phyloP scores from a whole-genome alignment of 176 grass and related monocot genomes.

The Eleusine coracana region DNA sequence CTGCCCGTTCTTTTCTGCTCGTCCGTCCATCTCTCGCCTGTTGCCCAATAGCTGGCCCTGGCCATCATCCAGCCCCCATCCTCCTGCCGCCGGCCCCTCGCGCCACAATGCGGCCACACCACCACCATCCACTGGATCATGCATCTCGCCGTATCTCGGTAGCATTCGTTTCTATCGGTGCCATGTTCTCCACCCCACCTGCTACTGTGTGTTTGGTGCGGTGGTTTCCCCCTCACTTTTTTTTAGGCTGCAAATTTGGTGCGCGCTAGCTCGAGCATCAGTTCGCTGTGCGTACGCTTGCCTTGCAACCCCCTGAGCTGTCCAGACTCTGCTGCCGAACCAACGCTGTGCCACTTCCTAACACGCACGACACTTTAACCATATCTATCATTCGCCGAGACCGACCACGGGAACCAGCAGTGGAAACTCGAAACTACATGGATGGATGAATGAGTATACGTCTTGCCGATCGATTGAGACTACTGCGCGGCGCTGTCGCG shows the following conservation, averaged over 20 bases:
- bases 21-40: not conserved
- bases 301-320: constrained; percentile 19
- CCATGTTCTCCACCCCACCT: constrained; percentile 19
- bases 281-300: not conserved
- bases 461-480: too few relatives aligned
- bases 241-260: constrained; percentile 1
- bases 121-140: not conserved
- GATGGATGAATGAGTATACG: too few relatives aligned
- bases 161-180: not conserved
- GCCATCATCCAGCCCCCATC: not conserved
- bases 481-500: not conserved
- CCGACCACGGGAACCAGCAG: too few relatives aligned
- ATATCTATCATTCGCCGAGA: too few relatives aligned
- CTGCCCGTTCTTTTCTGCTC: constrained; percentile 6
- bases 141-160: not conserved
- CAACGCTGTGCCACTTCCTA: too few relatives aligned
- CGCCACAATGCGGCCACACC: constrained; percentile 2
- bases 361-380: too few relatives aligned
- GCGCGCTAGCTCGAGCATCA: constrained; percentile 28
- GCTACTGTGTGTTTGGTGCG: constrained; percentile 5
- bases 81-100: not conserved
- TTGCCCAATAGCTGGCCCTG: not conserved
- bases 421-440: not conserved
- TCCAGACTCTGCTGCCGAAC: not conserved
- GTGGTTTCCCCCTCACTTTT: not conserved